Evolutionary conservation across 768 basidiomycete genomes (phyloP).

Genomic region (Pisolithus tinctorius): DNA sequence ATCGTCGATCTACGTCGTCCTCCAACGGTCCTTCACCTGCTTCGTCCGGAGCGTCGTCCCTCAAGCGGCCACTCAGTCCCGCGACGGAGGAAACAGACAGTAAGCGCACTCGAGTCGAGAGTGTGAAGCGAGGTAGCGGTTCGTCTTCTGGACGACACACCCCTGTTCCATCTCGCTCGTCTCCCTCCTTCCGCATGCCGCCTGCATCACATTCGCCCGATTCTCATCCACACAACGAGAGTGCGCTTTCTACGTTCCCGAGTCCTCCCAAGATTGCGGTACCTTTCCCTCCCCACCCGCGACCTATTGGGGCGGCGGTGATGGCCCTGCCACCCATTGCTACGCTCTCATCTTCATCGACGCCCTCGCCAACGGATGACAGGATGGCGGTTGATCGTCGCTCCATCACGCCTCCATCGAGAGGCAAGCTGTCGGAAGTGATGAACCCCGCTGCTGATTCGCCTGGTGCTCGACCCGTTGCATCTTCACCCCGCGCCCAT

Average conservation of each 20-base stretch:
- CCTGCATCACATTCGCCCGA: conserved; percentile 61
- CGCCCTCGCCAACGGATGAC: conserved; percentile 45
- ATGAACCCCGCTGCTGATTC: conserved; percentile 45
- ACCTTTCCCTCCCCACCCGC: conserved; percentile 67
- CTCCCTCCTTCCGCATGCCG: conserved; percentile 68
- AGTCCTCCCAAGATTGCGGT: conserved; percentile 49
- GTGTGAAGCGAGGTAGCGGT: conserved; percentile 42
- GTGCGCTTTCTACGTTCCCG: conserved; percentile 28
- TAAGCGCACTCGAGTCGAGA: conserved; percentile 62
- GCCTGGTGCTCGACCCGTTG: conserved; percentile 44
- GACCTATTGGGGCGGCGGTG: conserved; percentile 55
- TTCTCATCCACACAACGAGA: conserved; percentile 39
- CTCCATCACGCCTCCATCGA: conserved; percentile 44
- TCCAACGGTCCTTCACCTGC: conserved; percentile 62
- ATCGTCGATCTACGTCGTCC: conserved; percentile 65
- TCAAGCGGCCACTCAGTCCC: conserved; percentile 69
- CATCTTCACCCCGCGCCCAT: conserved; percentile 45
- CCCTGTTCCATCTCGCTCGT: conserved; percentile 59
- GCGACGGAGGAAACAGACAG: conserved; percentile 51
- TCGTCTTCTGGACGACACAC: conserved; percentile 49
- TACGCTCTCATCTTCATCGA: conserved; percentile 58
- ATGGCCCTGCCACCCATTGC: conserved; percentile 67
- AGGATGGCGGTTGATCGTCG: conserved; percentile 32
- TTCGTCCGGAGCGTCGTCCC: conserved; percentile 35
- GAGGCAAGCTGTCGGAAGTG: conserved; percentile 47